Evolutionary conservation across 164 flowering plant genomes (phyloP).

Genomic region (Liriodendron chinense): DNA sequence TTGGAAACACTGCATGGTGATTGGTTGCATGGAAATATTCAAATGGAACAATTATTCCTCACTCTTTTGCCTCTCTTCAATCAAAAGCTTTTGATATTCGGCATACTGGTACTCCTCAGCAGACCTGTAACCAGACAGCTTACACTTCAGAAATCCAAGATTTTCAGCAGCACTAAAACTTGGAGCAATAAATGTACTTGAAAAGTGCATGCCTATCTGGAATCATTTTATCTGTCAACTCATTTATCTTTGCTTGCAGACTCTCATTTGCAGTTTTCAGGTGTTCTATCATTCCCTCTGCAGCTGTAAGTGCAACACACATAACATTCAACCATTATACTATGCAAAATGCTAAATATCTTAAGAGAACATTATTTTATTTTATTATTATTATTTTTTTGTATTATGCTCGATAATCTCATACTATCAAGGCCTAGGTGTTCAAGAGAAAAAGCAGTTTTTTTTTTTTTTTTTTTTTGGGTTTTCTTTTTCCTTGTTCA

Average conservation of each 20-base stretch:
- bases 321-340: neutral
- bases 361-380: neutral
- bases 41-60: conserved; percentile 20
- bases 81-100: conserved; percentile 42
- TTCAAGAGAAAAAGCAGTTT: neutral
- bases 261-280: conserved; percentile 51
- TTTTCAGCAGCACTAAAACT: neutral
- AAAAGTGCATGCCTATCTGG: conserved; percentile 42
- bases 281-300: conserved; percentile 62
- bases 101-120: conserved; percentile 29
- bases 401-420: neutral
- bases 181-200: neutral
- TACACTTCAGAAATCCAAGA: neutral
- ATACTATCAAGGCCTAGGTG: neutral
- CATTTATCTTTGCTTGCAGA: conserved; percentile 34
- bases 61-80: conserved; percentile 63
- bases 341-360: neutral
- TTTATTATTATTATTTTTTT: neutral
- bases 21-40: neutral
- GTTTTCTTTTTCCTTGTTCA: neutral
- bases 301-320: conserved; percentile 40
- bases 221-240: conserved; percentile 42
- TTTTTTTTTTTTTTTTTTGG: too few species aligned
- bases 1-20: neutral
- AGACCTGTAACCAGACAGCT: conserved; percentile 40